Evolutionary conservation across 176 grass and related monocot species (phyloP), one percentile per base, ranked within the genome.

Genomic region (Raddia guianensis): DNA sequence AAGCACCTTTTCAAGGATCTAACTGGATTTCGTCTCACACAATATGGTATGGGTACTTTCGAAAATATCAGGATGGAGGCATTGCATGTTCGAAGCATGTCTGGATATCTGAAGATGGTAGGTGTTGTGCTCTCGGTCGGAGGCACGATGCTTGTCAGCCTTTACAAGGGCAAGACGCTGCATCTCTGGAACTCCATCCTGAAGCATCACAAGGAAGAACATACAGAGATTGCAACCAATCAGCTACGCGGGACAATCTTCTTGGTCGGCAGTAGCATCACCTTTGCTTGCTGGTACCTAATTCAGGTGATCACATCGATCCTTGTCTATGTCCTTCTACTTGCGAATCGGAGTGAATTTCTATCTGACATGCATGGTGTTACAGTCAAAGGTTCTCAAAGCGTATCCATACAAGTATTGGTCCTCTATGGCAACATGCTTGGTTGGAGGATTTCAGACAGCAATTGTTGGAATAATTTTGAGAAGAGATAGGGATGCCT

Each of bases 341-440:
- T 2, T 11, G 32, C 2, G 49, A 32, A 48, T 3, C 4, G 2
- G 20, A 49, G 46, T n/a, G 1, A 69, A 33, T 69, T 20, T 34
- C 3, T 83, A 12, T 27, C 27, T 27, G 1, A 27, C 27, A 27
- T 27, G 33, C 18, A 11, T 57, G 4, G 5, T 73, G 18, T 72
- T 8, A 3, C 56, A 93, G 91, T 86, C 76, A 0, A 89, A 84
- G 75, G 70, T 93, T 75, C 48, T 90, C 11, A 90, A 87, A 72
- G 87, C 89, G 12, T 92, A 92, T 57, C 90, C 90, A 0, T 92
- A 83, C 79, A 92, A 89, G 63, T 93, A 84, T 58, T 93, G 91
- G 80, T 84, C 87, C 2, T 89, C 87, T 60, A 90, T 90, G 87
- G 75, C 59, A 2, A 90, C 84, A 8, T 93, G 91, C 35, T 73